phyloP scores from a whole-genome alignment of 2,329 filamentous ascomycete genomes.

The Fusarium pilosicola region DNA sequence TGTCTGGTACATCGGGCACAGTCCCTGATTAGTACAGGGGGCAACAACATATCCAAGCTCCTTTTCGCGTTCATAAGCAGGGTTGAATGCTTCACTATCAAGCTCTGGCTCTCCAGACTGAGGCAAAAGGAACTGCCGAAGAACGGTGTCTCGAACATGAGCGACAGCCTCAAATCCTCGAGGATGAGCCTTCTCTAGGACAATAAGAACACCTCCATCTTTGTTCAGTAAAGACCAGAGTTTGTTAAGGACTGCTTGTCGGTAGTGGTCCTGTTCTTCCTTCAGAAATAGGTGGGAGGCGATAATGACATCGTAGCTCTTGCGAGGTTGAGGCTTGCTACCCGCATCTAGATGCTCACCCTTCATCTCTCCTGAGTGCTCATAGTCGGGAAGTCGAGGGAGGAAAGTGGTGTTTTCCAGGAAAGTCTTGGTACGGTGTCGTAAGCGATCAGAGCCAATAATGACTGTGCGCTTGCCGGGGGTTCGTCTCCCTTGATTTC shows the following conservation, averaged over 20 bases:
- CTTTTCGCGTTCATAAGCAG: constrained; percentile 55
- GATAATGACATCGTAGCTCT: constrained; percentile 89
- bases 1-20: constrained; percentile 87
- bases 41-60: constrained; percentile 73
- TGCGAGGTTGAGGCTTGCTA: constrained; percentile 67
- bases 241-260: constrained; percentile 84
- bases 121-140: constrained; percentile 76
- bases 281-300: constrained; percentile 85
- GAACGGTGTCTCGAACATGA: constrained; percentile 80
- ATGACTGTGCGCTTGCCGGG: constrained; percentile 83
- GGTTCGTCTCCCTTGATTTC: constrained; percentile 57
- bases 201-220: constrained; percentile 84
- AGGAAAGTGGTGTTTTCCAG: constrained; percentile 92
- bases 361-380: constrained; percentile 70
- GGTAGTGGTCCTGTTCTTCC: constrained; percentile 77
- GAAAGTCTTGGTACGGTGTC: constrained; percentile 78
- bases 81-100: constrained; percentile 52
- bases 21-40: constrained; percentile 87
- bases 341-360: constrained; percentile 69
- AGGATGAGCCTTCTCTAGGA: constrained; percentile 91
- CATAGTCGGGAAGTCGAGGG: constrained; percentile 87
- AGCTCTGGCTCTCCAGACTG: constrained; percentile 51
- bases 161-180: constrained; percentile 93
- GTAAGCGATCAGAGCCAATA: constrained; percentile 77
- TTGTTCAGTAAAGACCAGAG: constrained; percentile 88